Conservation (phyloP, 78 protist genomes). For the Mantamonas sphyraenae region DNA sequence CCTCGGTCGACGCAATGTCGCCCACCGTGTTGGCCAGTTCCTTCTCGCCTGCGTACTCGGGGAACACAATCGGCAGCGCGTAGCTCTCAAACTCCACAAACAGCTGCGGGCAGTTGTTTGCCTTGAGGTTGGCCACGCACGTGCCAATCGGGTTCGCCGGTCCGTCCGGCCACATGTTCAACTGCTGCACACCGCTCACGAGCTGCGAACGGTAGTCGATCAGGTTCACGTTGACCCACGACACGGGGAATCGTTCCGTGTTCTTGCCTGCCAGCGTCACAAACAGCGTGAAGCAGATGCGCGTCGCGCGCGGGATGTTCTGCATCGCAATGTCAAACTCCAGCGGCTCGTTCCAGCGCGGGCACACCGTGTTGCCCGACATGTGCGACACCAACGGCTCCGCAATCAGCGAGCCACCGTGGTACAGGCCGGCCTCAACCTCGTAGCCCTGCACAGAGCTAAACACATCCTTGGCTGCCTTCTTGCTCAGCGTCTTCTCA, state of each 20-base stretch:
- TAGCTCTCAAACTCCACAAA: not conserved
- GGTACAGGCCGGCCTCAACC: too few species aligned
- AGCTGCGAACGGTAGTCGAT: not conserved
- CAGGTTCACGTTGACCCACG: conserved; percentile 11
- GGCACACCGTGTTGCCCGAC: too few species aligned
- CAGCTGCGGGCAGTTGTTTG: not conserved
- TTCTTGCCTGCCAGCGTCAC: not conserved
- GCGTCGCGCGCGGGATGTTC: conserved; percentile 15
- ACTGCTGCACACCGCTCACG: not conserved
- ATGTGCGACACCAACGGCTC: too few species aligned
- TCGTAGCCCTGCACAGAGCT: too few species aligned
- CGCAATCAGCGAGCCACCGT: too few species aligned
- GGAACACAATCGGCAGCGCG: too few species aligned
- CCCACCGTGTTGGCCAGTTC: not conserved
- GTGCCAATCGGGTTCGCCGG: conserved; percentile 8
- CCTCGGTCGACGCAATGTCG: not conserved
- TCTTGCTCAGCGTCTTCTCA: too few species aligned
- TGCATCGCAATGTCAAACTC: not conserved
- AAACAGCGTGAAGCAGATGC: conserved; percentile 18
- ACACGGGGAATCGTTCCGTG: not conserved
- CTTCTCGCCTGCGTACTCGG: too few species aligned
- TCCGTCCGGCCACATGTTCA: not conserved
- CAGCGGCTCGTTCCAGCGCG: not conserved
- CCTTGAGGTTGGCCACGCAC: not conserved
- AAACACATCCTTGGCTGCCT: too few species aligned